Evolutionary conservation across 2,329 filamentous ascomycete genomes (phyloP).

Genomic region (Neofusicoccum laricinum): DNA sequence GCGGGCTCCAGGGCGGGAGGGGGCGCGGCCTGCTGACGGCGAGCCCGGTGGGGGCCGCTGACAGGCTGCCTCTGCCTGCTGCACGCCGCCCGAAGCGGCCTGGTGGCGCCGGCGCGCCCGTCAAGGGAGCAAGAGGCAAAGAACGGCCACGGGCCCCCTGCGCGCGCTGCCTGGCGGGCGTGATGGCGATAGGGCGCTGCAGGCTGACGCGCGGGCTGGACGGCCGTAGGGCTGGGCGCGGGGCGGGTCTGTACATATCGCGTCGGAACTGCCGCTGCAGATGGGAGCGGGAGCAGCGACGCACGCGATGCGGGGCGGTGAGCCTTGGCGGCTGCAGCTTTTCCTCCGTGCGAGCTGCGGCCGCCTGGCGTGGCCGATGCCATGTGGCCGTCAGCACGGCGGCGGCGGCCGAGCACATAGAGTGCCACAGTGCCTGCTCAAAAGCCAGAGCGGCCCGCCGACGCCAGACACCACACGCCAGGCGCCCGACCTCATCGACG

Average conservation of each 20-base stretch:
- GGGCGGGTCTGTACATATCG: not conserved
- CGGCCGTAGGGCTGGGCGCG: not conserved
- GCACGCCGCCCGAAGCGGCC: not conserved
- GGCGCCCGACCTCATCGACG: no score
- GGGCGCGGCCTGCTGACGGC: not conserved
- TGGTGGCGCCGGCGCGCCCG: not conserved
- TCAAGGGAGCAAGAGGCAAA: not conserved
- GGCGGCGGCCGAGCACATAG: no score
- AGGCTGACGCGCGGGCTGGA: not conserved
- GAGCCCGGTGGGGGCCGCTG: constrained; percentile 2
- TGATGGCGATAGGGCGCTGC: not conserved
- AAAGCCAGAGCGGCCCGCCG: no score
- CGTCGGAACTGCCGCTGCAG: not conserved
- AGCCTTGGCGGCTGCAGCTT: not conserved
- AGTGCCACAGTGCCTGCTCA: no score
- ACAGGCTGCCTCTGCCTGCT: not conserved
- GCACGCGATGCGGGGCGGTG: not conserved
- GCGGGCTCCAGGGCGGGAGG: not conserved
- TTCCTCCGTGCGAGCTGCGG: not conserved
- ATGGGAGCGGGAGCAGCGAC: not conserved
- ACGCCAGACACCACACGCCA: no score
- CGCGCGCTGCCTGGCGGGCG: not conserved
- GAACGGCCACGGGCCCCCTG: not conserved
- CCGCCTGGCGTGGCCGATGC: not conserved
- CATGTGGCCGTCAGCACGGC: no score